A percentile compares a stretch with the other conserved stretches of the same genome.
Conservation (phyloP, 2,329 filamentous ascomycete species). For the Diaporthe sp. region DNA sequence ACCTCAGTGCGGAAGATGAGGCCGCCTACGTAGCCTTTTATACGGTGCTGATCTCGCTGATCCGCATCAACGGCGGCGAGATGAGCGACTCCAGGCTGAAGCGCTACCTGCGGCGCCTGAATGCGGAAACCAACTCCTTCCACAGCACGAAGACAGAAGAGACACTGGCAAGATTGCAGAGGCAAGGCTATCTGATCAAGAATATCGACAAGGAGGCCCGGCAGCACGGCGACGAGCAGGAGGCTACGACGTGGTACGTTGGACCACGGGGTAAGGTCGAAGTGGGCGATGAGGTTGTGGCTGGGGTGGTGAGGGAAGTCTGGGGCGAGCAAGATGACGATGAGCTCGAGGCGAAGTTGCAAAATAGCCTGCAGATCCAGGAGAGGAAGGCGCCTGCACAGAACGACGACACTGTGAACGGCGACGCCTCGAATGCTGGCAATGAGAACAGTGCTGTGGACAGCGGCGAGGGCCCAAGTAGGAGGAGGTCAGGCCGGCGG, state of each 20-base stretch:
- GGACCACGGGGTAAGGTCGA: constrained; percentile 90
- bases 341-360: constrained; percentile 72
- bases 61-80: constrained; percentile 79
- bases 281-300: constrained; percentile 82
- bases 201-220: constrained; percentile 73
- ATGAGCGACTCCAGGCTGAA: constrained; percentile 85
- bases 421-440: constrained; percentile 33
- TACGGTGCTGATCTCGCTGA: constrained; percentile 82
- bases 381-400: constrained; percentile 43
- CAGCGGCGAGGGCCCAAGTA: constrained; percentile 32
- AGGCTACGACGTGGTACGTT: constrained; percentile 84
- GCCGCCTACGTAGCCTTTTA: constrained; percentile 87
- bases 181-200: constrained; percentile 86
- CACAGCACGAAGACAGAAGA: constrained; percentile 82
- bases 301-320: constrained; percentile 75
- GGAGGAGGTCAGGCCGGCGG: constrained; percentile 31
- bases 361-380: constrained; percentile 71
- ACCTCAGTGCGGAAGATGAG: constrained; percentile 77
- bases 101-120: constrained; percentile 80
- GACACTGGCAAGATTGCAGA: constrained; percentile 80
- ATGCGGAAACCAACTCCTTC: constrained; percentile 78
- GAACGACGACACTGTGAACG: constrained; percentile 43
- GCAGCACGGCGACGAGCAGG: constrained; percentile 72
- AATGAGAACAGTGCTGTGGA: constrained; percentile 12
- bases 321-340: constrained; percentile 64